Percentiles rank a stretch among this genome's conserved stretches.
Evolutionary conservation across 768 basidiomycete genomes (phyloP).

Genomic region (Exidia glandulosa): DNA sequence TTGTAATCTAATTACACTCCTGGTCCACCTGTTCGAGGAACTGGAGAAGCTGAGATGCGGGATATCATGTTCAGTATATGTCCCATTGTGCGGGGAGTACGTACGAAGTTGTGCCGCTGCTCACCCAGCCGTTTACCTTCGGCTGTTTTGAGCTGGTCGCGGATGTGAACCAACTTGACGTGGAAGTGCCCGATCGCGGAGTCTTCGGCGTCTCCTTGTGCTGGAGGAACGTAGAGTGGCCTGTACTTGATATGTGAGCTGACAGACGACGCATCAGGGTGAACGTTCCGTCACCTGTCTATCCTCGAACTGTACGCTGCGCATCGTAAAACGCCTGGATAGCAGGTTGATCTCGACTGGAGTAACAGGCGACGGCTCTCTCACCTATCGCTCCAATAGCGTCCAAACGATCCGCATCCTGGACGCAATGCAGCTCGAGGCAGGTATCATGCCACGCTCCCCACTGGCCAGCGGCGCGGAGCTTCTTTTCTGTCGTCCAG

Average conservation of each 20-base stretch:
- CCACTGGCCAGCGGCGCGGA: slow-evolving; percentile 43
- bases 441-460: slow-evolving; percentile 61
- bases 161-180: slow-evolving; percentile 73
- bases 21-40: not conserved
- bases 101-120: slow-evolving; percentile 61
- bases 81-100: slow-evolving; percentile 8
- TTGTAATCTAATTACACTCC: too few species aligned
- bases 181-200: slow-evolving; percentile 76
- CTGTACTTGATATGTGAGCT: slow-evolving; percentile 11
- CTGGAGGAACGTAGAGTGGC: slow-evolving; percentile 34
- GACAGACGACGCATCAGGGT: not conserved
- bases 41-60: not conserved
- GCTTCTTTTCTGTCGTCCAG: slow-evolving; percentile 73
- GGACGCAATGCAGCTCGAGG: slow-evolving; percentile 69
- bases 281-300: slow-evolving; percentile 45
- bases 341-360: not conserved
- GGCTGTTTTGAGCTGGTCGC: slow-evolving; percentile 64
- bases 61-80: not conserved
- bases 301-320: slow-evolving; percentile 49
- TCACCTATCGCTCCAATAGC: slow-evolving; percentile 74
- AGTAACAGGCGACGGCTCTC: slow-evolving; percentile 1
- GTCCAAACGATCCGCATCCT: slow-evolving; percentile 70
- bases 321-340: slow-evolving; percentile 51
- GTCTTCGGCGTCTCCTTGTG: slow-evolving; percentile 29
- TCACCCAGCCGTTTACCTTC: slow-evolving; percentile 57